These are phyloP conservation scores for Penicillium pancosmium DNA, from an alignment of 495 filamentous ascomycete species.

Conservation along the genomic window DNA sequence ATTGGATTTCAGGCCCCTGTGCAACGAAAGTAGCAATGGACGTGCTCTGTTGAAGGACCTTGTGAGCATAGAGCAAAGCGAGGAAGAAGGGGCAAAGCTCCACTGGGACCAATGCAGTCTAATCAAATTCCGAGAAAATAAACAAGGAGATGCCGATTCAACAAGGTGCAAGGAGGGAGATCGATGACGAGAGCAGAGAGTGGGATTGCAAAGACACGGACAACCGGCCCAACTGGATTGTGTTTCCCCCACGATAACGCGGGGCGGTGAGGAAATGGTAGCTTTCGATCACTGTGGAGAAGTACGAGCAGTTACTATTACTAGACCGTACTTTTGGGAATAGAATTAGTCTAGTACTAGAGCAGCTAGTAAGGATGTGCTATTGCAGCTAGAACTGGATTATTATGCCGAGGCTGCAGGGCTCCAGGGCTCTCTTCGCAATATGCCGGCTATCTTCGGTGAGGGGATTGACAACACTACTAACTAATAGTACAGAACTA, in stretches of 20 bases:
- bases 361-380: no score
- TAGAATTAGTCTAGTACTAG: no score
- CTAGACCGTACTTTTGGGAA: neutral
- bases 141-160: neutral
- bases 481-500: no score
- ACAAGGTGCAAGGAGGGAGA: neutral
- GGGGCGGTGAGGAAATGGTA: slow-evolving; percentile 7
- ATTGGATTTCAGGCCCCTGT: slow-evolving; percentile 33
- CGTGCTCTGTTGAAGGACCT: slow-evolving; percentile 38
- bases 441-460: no score
- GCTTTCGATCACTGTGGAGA: neutral
- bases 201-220: slow-evolving; percentile 9
- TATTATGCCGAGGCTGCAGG: no score
- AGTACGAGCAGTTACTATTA: neutral
- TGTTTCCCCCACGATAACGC: slow-evolving; percentile 7
- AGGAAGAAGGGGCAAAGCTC: slow-evolving; percentile 10
- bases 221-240: neutral
- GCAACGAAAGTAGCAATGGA: slow-evolving; percentile 30
- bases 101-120: slow-evolving; percentile 13
- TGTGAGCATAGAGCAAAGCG: slow-evolving; percentile 41
- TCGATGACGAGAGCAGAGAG: slow-evolving; percentile 14
- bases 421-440: no score
- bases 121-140: neutral
- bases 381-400: no score
- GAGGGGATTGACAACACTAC: no score